A percentile compares a stretch with the other conserved stretches of the same genome.
Evolutionary conservation across 73 alveolate genomes (phyloP).

Genomic region (Paramecium sonneborni): DNA sequence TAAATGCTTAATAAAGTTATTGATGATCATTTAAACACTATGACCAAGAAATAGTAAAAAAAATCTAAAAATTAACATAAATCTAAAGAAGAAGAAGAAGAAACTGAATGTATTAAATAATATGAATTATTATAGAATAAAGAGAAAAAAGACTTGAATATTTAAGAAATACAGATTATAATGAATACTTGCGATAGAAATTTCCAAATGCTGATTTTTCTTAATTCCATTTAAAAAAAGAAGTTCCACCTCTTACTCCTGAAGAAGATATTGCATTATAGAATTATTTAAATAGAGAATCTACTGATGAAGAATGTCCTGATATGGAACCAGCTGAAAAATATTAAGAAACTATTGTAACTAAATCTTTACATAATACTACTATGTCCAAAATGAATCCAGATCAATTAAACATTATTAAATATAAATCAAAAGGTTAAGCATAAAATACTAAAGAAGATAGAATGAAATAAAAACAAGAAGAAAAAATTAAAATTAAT

Average conservation of each 20-base stretch:
- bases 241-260: neutral
- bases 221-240: neutral
- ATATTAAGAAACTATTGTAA: neutral
- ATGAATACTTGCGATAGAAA: neutral
- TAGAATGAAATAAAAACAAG: neutral
- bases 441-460: neutral
- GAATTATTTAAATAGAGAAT: neutral
- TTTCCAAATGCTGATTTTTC: neutral
- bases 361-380: neutral
- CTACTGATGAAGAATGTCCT: neutral
- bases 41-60: neutral
- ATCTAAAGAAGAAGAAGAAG: neutral
- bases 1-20: neutral
- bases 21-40: neutral
- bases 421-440: neutral
- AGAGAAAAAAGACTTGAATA: neutral
- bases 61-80: neutral
- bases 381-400: constrained; percentile 35
- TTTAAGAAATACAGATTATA: neutral
- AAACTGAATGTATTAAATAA: neutral
- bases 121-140: neutral
- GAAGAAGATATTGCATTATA: neutral
- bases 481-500: neutral
- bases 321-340: neutral
- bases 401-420: neutral